A percentile compares a stretch with the other conserved stretches of the same genome.
phyloP scores from a whole-genome alignment of 2,329 filamentous ascomycete genomes.

The Penicillium paneum region DNA sequence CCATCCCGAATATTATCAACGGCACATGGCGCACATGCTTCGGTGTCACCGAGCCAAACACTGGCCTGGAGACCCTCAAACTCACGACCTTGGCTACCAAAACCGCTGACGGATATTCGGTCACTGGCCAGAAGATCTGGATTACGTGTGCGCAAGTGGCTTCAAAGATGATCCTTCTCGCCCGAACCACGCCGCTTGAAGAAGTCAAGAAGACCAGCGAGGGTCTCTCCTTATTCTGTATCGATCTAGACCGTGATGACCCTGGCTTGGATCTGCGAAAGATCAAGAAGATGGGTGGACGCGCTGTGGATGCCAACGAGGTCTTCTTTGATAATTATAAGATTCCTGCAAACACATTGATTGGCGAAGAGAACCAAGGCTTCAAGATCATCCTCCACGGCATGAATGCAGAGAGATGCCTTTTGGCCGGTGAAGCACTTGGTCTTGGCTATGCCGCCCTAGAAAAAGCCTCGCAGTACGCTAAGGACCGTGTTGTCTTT shows the following conservation, averaged over 20 bases:
- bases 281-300: constrained; percentile 83
- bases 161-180: constrained; percentile 76
- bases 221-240: constrained; percentile 75
- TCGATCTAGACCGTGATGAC: constrained; percentile 63
- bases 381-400: constrained; percentile 77
- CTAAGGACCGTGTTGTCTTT: constrained; percentile 60
- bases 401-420: constrained; percentile 75
- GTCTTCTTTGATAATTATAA: constrained; percentile 80
- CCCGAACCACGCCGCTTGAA: constrained; percentile 68
- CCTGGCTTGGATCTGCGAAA: constrained; percentile 64
- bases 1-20: constrained; percentile 67
- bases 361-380: constrained; percentile 70
- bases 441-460: constrained; percentile 73
- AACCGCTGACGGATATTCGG: constrained; percentile 60
- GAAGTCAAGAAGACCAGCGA: constrained; percentile 68
- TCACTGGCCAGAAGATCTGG: constrained; percentile 84
- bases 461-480: constrained; percentile 62
- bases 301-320: constrained; percentile 80
- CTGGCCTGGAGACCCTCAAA: constrained; percentile 72
- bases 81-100: constrained; percentile 63
- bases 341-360: constrained; percentile 61
- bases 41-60: constrained; percentile 79
- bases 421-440: constrained; percentile 74
- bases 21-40: constrained; percentile 74
- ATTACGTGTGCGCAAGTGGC: constrained; percentile 83